Evolutionary conservation across 2,329 filamentous ascomycete species (phyloP).

Genomic region (Chrysosporium keratinophilum): DNA sequence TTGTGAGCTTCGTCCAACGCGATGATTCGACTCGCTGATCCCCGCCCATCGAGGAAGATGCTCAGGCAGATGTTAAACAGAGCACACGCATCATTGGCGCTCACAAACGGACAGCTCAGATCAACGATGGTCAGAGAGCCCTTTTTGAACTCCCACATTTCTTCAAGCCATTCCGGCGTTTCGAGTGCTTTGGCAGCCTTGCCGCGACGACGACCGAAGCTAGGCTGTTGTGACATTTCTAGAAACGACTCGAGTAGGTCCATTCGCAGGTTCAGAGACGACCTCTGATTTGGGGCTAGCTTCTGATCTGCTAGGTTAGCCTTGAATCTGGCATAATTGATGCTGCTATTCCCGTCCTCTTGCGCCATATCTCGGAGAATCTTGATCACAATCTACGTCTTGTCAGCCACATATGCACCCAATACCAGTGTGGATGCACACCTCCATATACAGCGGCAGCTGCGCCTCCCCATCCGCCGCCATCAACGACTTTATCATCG

Average conservation of each 20-base stretch:
- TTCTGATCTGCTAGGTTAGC: slow-evolving; percentile 26
- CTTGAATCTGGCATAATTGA: slow-evolving; percentile 39
- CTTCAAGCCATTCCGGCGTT: neutral
- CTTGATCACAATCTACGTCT: slow-evolving; percentile 32
- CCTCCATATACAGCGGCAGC: slow-evolving; percentile 44
- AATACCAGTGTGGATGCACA: slow-evolving; percentile 13
- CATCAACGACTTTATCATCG: slow-evolving; percentile 48
- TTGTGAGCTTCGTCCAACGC: slow-evolving; percentile 73
- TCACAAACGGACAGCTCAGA: slow-evolving; percentile 61
- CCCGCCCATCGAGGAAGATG: slow-evolving; percentile 51
- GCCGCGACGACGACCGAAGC: neutral
- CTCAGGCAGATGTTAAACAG: slow-evolving; percentile 63
- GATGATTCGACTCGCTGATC: slow-evolving; percentile 47
- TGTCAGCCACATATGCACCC: slow-evolving; percentile 1
- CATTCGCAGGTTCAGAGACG: slow-evolving; percentile 50
- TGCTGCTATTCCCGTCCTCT: slow-evolving; percentile 33
- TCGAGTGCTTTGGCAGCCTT: neutral
- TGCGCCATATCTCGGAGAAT: slow-evolving; percentile 45
- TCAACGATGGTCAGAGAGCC: slow-evolving; percentile 58
- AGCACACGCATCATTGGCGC: slow-evolving; percentile 54
- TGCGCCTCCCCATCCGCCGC: slow-evolving; percentile 32
- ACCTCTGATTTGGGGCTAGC: slow-evolving; percentile 42
- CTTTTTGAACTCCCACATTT: slow-evolving; percentile 24
- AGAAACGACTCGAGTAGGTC: slow-evolving; percentile 57
- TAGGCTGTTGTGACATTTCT: slow-evolving; percentile 14